phyloP scores from a whole-genome alignment of 192 early-diverging fungal genomes.

The Backusella tuberculispora region DNA sequence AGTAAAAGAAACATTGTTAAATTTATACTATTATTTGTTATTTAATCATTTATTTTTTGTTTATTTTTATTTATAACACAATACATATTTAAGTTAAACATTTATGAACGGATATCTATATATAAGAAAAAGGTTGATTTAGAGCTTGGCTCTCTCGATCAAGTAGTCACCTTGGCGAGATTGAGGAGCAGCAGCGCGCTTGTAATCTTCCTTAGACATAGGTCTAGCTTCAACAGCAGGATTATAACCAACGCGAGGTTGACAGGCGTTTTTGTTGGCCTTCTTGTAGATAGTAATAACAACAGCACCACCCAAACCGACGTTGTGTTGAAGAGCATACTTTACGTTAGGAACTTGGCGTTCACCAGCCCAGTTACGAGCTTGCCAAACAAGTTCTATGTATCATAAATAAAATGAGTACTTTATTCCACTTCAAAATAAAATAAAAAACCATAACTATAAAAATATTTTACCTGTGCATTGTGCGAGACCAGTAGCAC shows the following conservation, averaged over 20 bases:
- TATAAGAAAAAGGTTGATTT: neutral
- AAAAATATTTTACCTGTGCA: conserved; percentile 56
- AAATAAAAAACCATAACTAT: neutral
- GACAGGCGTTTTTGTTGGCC: neutral
- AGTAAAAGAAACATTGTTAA: neutral
- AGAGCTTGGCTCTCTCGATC: conserved; percentile 35
- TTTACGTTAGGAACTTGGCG: conserved; percentile 67
- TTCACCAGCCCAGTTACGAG: conserved; percentile 65
- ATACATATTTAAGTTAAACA: neutral
- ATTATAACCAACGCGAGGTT: conserved; percentile 57
- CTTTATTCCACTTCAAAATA: neutral
- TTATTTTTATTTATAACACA: neutral
- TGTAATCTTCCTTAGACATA: conserved; percentile 58
- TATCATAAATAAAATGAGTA: conserved; percentile 5
- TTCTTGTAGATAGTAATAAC: conserved; percentile 65
- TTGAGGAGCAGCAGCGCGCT: conserved; percentile 40
- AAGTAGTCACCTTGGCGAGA: conserved; percentile 6
- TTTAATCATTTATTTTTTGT: neutral
- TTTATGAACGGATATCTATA: neutral
- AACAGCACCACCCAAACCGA: conserved; percentile 75
- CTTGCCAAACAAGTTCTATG: conserved; percentile 56
- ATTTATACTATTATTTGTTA: neutral
- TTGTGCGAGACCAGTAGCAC: conserved; percentile 80
- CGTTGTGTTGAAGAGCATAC: conserved; percentile 73
- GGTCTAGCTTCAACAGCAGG: conserved; percentile 60